Conservation (phyloP, 1,284 basidiomycete species). For the Cutaneotrichosporon curvatum region DNA sequence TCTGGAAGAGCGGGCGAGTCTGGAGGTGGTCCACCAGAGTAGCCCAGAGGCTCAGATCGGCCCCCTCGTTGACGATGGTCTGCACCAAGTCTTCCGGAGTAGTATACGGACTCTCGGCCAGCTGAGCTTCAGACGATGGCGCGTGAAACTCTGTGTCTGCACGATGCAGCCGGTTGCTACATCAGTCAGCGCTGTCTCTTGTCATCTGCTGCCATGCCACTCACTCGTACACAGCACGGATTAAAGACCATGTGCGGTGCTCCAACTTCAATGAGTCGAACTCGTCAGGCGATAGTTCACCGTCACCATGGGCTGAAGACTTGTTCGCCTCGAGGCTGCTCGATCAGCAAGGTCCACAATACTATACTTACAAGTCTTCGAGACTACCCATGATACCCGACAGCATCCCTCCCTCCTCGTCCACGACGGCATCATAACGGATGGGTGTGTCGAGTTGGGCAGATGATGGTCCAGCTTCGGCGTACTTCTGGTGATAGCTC, state of each 20-base stretch:
- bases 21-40: slow-evolving; percentile 41
- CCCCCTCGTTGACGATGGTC: slow-evolving; percentile 36
- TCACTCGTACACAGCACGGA: slow-evolving; percentile 37
- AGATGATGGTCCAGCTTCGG: slow-evolving; percentile 35
- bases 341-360: background rate
- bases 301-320: background rate
- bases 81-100: slow-evolving; percentile 37
- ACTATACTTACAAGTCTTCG: slow-evolving; percentile 27
- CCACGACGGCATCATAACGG: slow-evolving; percentile 31
- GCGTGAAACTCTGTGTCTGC: slow-evolving; percentile 25
- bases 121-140: slow-evolving; percentile 23
- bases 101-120: slow-evolving; percentile 34
- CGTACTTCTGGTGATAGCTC: slow-evolving; percentile 36
- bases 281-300: slow-evolving; percentile 20
- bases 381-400: slow-evolving; percentile 26
- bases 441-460: slow-evolving; percentile 36
- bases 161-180: slow-evolving; percentile 32
- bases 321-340: slow-evolving; percentile 5
- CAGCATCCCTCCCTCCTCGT: slow-evolving; percentile 35
- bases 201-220: slow-evolving; percentile 1
- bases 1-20: slow-evolving; percentile 30
- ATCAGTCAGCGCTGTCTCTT: background rate
- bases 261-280: slow-evolving; percentile 33
- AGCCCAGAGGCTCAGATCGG: slow-evolving; percentile 36
- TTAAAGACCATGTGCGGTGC: slow-evolving; percentile 42